Evolutionary conservation across 257 asterid species (phyloP), one percentile per base, ranked within the genome.

Genomic region (Gentiana dahurica): DNA sequence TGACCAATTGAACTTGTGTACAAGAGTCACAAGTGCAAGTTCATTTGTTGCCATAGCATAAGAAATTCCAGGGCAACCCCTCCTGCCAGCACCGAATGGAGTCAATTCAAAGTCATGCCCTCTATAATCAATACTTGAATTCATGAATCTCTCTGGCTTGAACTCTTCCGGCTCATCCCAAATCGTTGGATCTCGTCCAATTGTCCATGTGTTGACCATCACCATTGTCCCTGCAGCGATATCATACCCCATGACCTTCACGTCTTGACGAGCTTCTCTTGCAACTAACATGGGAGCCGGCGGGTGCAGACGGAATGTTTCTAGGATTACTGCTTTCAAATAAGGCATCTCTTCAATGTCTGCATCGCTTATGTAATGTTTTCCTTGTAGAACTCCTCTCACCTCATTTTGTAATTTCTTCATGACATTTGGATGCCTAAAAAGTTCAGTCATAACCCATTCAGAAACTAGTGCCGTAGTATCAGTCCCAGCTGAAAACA

Each of bases 401-500:
- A 81, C 71, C 69, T 84, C 94, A 1, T 79, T 61, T 24, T 81
- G 82, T 39, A 62, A 78, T 59, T 53, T 84, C 67, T 63, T 13
- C 48, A 75, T 72, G n/a, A 60, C 63, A 49, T 56, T 48, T 5
- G 85, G 85, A 52, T 84, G 70, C 45, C 51, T 68, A 5, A 81
- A 41, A 2, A 84, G 72, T 69, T 79, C 94, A 38, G 87, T 74
- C 89, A 84, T 72, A 49, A 69, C 78, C 89, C 94, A 84, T 48
- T 81, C 84, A 36, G 81, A 58, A 46, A 81, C 60, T 6, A 73
- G 71, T 64, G 69, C 76, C n/a, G 80, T 71, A 50, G 89, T 79
- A 55, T 84, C 94, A 4, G 87, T 81, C 39, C 87, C 89, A 4
- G 85, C 94, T 4, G 94, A 86, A 72, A 81, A 62, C 4, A 67